Conservation (phyloP, 768 basidiomycete species). For the Termitomyces sp. region DNA sequence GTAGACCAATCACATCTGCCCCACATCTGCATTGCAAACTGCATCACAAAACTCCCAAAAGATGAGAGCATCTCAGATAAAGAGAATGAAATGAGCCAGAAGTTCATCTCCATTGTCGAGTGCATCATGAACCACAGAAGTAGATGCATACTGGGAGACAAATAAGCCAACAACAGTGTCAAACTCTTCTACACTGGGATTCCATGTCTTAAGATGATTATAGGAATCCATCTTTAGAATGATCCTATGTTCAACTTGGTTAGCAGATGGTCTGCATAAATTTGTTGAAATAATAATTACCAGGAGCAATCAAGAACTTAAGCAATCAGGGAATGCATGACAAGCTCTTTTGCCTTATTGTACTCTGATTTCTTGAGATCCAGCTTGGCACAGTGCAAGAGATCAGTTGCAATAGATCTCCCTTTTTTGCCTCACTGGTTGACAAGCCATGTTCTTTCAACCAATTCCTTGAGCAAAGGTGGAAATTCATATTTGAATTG, state of each 20-base stretch:
- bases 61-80: slow-evolving; percentile 14
- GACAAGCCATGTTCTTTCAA: slow-evolving; percentile 15
- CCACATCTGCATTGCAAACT: slow-evolving; percentile 17
- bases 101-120: slow-evolving; percentile 11
- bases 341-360: too few relatives aligned
- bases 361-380: slow-evolving; percentile 17
- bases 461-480: slow-evolving; percentile 4
- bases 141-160: slow-evolving; percentile 1
- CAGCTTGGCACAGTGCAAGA: slow-evolving; percentile 8
- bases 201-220: slow-evolving; percentile 4
- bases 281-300: too few relatives aligned
- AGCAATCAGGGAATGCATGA: neutral
- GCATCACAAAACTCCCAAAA: slow-evolving; percentile 20
- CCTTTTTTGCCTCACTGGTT: slow-evolving; percentile 13
- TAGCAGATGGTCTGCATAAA: neutral
- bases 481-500: slow-evolving; percentile 15
- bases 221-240: neutral
- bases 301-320: neutral
- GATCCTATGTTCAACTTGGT: neutral
- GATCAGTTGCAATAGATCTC: too few relatives aligned
- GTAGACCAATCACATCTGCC: too few relatives aligned
- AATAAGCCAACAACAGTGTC: slow-evolving; percentile 1
- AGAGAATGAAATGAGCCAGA: slow-evolving; percentile 14
- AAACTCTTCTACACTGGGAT: slow-evolving; percentile 2
- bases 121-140: slow-evolving; percentile 13